phyloP scores from a whole-genome alignment of 169 alveolate genomes.

The Plasmodium ovale region DNA sequence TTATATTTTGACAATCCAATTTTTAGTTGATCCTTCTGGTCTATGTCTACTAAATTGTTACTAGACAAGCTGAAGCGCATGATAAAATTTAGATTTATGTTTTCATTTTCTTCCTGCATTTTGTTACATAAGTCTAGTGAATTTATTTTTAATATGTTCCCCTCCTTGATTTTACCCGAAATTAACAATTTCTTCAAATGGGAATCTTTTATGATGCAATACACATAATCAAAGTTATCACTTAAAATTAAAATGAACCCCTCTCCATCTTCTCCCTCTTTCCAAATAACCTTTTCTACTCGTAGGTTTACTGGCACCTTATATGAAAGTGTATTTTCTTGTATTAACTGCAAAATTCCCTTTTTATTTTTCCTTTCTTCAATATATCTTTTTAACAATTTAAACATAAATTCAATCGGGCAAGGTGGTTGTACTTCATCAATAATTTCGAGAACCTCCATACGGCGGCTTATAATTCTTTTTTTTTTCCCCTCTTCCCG shows the following conservation, averaged over 20 bases:
- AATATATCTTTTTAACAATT: slow-evolving; percentile 49
- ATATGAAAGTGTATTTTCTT: slow-evolving; percentile 25
- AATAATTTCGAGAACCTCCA: slow-evolving; percentile 17
- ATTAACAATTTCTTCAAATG: slow-evolving; percentile 28
- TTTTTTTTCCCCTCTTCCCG: background rate
- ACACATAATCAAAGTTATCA: slow-evolving; percentile 68
- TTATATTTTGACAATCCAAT: slow-evolving; percentile 68
- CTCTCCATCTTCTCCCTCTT: background rate
- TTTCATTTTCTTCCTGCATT: slow-evolving; percentile 6
- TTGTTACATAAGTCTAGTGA: slow-evolving; percentile 30
- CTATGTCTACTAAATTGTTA: slow-evolving; percentile 49
- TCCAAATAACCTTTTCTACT: slow-evolving; percentile 51
- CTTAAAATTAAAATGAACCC: slow-evolving; percentile 45
- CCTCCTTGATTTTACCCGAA: slow-evolving; percentile 39
- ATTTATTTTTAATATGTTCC: slow-evolving; percentile 49
- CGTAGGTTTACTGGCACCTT: slow-evolving; percentile 57
- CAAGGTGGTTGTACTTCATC: slow-evolving; percentile 68
- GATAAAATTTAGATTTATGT: background rate
- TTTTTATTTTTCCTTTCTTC: slow-evolving; percentile 67
- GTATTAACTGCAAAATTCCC: slow-evolving; percentile 40
- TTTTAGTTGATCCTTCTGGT: slow-evolving; percentile 27
- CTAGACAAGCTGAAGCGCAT: slow-evolving; percentile 33
- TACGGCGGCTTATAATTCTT: background rate
- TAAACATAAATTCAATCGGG: slow-evolving; percentile 59
- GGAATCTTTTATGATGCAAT: slow-evolving; percentile 39